Evolutionary conservation across 768 basidiomycete species (phyloP).

Genomic region (Mycena kentingensis): DNA sequence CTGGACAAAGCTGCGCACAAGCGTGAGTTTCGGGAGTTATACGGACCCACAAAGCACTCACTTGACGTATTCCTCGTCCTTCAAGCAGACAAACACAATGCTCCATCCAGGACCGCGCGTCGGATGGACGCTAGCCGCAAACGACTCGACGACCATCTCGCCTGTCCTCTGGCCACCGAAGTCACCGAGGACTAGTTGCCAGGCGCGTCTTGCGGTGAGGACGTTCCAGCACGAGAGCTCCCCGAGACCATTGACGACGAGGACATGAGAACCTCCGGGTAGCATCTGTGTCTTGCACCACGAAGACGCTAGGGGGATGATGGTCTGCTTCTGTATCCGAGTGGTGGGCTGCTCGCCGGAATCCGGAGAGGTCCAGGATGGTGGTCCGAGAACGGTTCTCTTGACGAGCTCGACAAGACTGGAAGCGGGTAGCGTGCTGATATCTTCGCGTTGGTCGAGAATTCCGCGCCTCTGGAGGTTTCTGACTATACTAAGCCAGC

Average conservation of each 20-base stretch:
- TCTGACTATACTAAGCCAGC: not conserved
- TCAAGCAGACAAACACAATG: not conserved
- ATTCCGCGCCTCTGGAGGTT: not conserved
- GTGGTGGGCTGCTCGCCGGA: not conserved
- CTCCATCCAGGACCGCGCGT: not conserved
- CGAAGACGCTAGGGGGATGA: not conserved
- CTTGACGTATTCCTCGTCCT: not conserved
- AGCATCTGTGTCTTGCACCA: not conserved
- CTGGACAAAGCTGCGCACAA: not conserved
- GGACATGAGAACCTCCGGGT: not conserved
- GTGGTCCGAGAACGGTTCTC: not conserved
- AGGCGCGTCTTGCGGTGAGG: not conserved
- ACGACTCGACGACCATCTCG: not conserved
- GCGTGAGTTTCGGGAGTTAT: not conserved
- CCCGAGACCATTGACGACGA: not conserved
- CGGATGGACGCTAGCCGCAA: not conserved
- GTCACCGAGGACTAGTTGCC: not conserved
- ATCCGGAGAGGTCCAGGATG: not conserved
- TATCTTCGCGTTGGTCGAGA: not conserved
- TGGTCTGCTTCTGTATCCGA: not conserved
- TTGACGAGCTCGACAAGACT: not conserved
- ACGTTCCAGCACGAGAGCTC: not conserved
- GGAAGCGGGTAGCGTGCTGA: not conserved
- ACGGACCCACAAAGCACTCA: not conserved
- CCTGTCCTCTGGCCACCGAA: not conserved